Evolutionary conservation across 2,329 filamentous ascomycete species (phyloP), one percentile per base, ranked within the genome.

Genomic region (Anthostomella pinea): DNA sequence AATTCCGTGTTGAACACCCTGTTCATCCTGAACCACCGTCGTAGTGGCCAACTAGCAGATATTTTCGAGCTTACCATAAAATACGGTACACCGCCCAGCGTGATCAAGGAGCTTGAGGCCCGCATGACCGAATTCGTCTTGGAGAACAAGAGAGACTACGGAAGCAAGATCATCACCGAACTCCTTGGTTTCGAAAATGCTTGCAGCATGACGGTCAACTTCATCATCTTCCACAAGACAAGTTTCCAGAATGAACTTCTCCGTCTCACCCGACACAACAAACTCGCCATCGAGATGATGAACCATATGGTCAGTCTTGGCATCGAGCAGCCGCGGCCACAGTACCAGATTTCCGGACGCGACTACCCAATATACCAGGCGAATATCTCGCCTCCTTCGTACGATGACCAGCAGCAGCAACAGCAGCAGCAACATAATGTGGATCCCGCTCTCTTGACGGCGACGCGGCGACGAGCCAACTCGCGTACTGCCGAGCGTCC

Each of bases 221-320:
- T 97, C 38, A 83, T 96, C 55, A 95, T 95, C 70, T 96, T 96
- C 71, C 95, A 96, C 75, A 96, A 96, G 64, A 88, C 85, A 41
- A 96, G 91, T 62, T 96, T 86, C 78, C 91, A 97, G 60, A 96
- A 96, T 58, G 91, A 97, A 59, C 72, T 94, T 28, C 73, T 96
- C 16, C 89, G 91, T 66, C 76, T 97, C 3, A 87, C 85, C 51
- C 80, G 91, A 13, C 86, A 93, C 54, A 96, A 96, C 72, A 93
- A 90, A 59, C 95, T 97, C 63, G 89, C 94, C 48, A 89, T 85
- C 46, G 88, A 93, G 44, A 70, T 97, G 55, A 95, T 95, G 84
- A 72, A 85, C 23, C 80, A 87, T 37, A 89, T 96, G 70, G 77
- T 85, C 43, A 80, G 87, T 37, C 73, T 91, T 33, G 87, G 87